These are phyloP conservation scores for Scytalidium sp. DNA, from an alignment of 2,329 filamentous ascomycete species.

Conservation along the genomic window DNA sequence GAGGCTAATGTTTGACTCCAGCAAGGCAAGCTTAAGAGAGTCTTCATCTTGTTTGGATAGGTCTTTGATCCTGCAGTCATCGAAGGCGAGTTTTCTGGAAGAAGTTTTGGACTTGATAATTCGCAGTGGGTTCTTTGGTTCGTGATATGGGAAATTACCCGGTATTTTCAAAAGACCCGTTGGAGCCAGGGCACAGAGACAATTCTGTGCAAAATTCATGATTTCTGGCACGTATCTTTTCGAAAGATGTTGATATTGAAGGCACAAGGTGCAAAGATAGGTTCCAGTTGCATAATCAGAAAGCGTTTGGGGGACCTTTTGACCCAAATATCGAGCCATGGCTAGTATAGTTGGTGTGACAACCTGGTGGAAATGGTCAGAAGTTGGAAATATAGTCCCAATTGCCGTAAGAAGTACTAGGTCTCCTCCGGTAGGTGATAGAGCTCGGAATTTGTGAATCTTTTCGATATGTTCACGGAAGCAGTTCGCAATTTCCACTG, in stretches of 20 bases:
- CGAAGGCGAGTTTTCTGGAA: conserved; percentile 54
- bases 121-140: conserved; percentile 48
- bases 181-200: conserved; percentile 65
- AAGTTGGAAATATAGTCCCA: conserved; percentile 84
- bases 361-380: conserved; percentile 95
- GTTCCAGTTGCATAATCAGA: conserved; percentile 70
- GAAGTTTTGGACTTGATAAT: conserved; percentile 41
- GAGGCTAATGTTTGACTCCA: conserved; percentile 62
- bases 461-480: conserved; percentile 72
- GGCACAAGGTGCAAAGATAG: conserved; percentile 73
- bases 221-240: conserved; percentile 90
- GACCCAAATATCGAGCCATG: conserved; percentile 79
- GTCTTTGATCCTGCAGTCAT: conserved; percentile 46
- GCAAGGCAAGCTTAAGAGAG: conserved; percentile 52
- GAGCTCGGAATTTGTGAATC: conserved; percentile 45
- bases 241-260: conserved; percentile 80
- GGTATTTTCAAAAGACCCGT: conserved; percentile 41
- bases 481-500: conserved; percentile 70
- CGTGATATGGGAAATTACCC: conserved; percentile 60
- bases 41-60: conserved; percentile 20
- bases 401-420: conserved; percentile 81
- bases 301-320: conserved; percentile 65
- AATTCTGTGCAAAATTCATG: conserved; percentile 76
- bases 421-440: conserved; percentile 64
- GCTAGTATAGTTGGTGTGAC: conserved; percentile 85